Evolutionary conservation across 2,329 filamentous ascomycete species (phyloP).

Genomic region (Calcarisporium arbuscula): DNA sequence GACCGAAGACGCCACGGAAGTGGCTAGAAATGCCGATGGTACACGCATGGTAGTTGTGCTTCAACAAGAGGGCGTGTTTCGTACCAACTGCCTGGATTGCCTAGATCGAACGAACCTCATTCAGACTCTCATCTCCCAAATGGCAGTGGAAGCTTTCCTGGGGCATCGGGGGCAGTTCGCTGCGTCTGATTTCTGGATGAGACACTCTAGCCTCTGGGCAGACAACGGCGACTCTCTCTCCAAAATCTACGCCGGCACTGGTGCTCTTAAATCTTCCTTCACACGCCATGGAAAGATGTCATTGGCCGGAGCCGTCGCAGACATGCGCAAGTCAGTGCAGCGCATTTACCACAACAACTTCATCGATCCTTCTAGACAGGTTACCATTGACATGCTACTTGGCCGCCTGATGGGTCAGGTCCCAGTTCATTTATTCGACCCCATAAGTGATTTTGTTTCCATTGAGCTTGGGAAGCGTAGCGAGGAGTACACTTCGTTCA

Average conservation of each 20-base stretch:
- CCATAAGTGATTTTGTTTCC: conserved; percentile 85
- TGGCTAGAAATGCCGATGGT: conserved; percentile 27
- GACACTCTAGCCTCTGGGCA: conserved; percentile 91
- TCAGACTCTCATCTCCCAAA: conserved; percentile 90
- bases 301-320: conserved; percentile 84
- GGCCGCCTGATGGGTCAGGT: conserved; percentile 78
- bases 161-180: conserved; percentile 63
- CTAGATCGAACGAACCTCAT: conserved; percentile 93
- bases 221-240: conserved; percentile 94
- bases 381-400: conserved; percentile 88
- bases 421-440: conserved; percentile 83
- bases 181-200: conserved; percentile 78
- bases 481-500: conserved; percentile 68
- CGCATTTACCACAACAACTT: conserved; percentile 98
- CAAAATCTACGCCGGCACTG: conserved; percentile 93
- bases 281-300: conserved; percentile 96
- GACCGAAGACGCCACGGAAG: conserved; percentile 45
- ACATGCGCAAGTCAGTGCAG: conserved; percentile 89
- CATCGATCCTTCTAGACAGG: conserved; percentile 84
- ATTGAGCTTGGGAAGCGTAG: conserved; percentile 63
- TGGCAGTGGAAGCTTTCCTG: conserved; percentile 84
- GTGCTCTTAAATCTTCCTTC: conserved; percentile 90
- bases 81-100: conserved; percentile 94
- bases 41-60: conserved; percentile 60
- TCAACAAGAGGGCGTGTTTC: conserved; percentile 91